These are phyloP conservation scores for Astrothelium macrocarpum DNA, from an alignment of 495 filamentous ascomycete species.

Conservation along the genomic window DNA sequence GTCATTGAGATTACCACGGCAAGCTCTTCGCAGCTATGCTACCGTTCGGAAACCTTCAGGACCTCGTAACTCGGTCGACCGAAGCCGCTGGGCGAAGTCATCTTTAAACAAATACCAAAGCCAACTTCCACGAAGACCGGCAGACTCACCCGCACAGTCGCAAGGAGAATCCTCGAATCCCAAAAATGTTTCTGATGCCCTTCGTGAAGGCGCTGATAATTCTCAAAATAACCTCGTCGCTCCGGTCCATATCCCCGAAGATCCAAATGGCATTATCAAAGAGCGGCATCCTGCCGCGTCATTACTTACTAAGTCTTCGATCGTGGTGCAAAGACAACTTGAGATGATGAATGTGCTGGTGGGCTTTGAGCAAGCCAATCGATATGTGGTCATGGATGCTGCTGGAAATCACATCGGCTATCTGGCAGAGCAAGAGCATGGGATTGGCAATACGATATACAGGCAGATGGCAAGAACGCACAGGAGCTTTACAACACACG, in stretches of 20 bases:
- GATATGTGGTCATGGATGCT: constrained; percentile 64
- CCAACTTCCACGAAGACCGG: background rate
- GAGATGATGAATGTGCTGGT: constrained; percentile 64
- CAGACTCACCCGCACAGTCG: constrained; percentile 5
- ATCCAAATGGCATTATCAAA: constrained; percentile 52
- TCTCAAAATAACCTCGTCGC: constrained; percentile 26
- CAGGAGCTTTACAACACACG: constrained; percentile 58
- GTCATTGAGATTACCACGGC: constrained; percentile 12
- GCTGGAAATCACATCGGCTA: constrained; percentile 58
- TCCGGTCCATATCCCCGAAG: constrained; percentile 50
- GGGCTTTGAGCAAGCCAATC: constrained; percentile 66
- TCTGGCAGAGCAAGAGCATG: constrained; percentile 57
- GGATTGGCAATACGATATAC: constrained; percentile 47
- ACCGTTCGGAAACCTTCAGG: background rate
- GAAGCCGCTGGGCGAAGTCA: background rate
- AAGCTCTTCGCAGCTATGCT: background rate
- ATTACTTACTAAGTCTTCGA: constrained; percentile 51
- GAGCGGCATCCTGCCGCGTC: constrained; percentile 49
- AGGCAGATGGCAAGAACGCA: constrained; percentile 58
- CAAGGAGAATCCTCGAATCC: constrained; percentile 10
- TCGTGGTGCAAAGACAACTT: constrained; percentile 57
- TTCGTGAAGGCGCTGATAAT: constrained; percentile 7
- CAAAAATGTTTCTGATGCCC: constrained; percentile 21
- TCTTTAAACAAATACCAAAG: constrained; percentile 5
- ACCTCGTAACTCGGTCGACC: background rate